A percentile compares a stretch with the other conserved stretches of the same genome.
Evolutionary conservation across 352 stramenopile species (phyloP).

Genomic region (Phytopythium helicoides): DNA sequence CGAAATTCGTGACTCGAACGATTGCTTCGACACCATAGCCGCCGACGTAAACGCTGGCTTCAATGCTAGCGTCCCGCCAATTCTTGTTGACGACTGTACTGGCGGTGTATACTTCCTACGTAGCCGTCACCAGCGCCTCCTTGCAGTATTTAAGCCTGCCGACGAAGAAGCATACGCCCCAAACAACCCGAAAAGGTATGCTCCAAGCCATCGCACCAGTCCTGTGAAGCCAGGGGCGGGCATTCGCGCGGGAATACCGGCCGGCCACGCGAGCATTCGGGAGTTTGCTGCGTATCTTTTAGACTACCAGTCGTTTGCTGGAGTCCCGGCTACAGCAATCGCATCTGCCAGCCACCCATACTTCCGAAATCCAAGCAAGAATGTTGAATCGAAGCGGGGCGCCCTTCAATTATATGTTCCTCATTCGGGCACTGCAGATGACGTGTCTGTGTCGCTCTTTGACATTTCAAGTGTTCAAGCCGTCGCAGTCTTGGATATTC

Average conservation of each 20-base stretch:
- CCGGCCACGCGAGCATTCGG: slow-evolving; percentile 43
- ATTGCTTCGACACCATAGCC: not conserved
- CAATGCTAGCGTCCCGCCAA: slow-evolving; percentile 26
- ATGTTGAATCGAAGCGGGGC: slow-evolving; percentile 15
- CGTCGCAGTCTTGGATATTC: slow-evolving; percentile 76
- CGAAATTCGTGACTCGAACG: not conserved
- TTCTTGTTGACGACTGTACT: slow-evolving; percentile 56
- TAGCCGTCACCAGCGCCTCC: slow-evolving; percentile 34
- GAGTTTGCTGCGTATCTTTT: slow-evolving; percentile 58
- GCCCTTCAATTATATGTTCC: slow-evolving; percentile 60
- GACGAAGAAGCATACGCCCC: slow-evolving; percentile 64
- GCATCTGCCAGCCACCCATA: slow-evolving; percentile 29
- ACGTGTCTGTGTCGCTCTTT: slow-evolving; percentile 48
- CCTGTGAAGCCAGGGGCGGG: slow-evolving; percentile 1
- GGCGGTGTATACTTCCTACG: slow-evolving; percentile 66
- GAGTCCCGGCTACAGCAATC: slow-evolving; percentile 46
- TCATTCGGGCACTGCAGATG: slow-evolving; percentile 62
- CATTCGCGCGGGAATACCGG: slow-evolving; percentile 47
- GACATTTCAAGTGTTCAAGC: slow-evolving; percentile 51
- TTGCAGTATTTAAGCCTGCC: slow-evolving; percentile 58
- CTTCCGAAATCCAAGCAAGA: slow-evolving; percentile 26
- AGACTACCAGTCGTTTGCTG: slow-evolving; percentile 38
- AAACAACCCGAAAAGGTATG: slow-evolving; percentile 65
- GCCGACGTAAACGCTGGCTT: slow-evolving; percentile 7
- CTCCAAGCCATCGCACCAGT: no score